phyloP scores from a whole-genome alignment of 495 filamentous ascomycete species.

The Xylaria acuta region DNA sequence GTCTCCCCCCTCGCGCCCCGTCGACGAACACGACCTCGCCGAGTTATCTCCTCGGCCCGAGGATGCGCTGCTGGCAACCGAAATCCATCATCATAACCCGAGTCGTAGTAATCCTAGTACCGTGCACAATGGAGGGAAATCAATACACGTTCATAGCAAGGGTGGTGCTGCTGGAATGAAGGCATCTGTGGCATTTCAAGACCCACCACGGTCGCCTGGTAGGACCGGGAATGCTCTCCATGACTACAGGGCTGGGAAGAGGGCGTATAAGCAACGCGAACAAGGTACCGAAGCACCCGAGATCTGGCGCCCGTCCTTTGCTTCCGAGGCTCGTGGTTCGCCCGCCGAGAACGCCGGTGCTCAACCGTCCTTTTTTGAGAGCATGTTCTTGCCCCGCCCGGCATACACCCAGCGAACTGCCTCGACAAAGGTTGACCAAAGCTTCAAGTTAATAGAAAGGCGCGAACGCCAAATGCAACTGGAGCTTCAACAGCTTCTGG shows the following conservation, averaged over 20 bases:
- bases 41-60: conserved; percentile 52
- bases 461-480: conserved; percentile 69
- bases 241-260: conserved; percentile 15
- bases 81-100: background rate
- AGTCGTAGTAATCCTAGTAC: background rate
- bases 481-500: conserved; percentile 79
- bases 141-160: background rate
- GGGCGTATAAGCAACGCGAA: conserved; percentile 10
- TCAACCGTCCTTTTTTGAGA: conserved; percentile 37
- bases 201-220: conserved; percentile 14
- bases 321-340: conserved; percentile 24
- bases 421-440: conserved; percentile 32
- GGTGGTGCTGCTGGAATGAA: conserved; percentile 8
- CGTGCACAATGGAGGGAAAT: background rate
- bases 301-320: conserved; percentile 35
- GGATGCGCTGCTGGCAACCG: conserved; percentile 38
- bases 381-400: conserved; percentile 35
- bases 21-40: conserved; percentile 48
- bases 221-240: conserved; percentile 1
- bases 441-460: conserved; percentile 50
- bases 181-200: conserved; percentile 25
- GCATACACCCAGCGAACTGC: conserved; percentile 27
- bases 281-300: conserved; percentile 24
- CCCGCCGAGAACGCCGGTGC: conserved; percentile 9
- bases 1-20: conserved; percentile 27